Evolutionary conservation across 768 basidiomycete species (phyloP), one percentile per base, ranked within the genome.

Genomic region (Lactifluus echinatus): DNA sequence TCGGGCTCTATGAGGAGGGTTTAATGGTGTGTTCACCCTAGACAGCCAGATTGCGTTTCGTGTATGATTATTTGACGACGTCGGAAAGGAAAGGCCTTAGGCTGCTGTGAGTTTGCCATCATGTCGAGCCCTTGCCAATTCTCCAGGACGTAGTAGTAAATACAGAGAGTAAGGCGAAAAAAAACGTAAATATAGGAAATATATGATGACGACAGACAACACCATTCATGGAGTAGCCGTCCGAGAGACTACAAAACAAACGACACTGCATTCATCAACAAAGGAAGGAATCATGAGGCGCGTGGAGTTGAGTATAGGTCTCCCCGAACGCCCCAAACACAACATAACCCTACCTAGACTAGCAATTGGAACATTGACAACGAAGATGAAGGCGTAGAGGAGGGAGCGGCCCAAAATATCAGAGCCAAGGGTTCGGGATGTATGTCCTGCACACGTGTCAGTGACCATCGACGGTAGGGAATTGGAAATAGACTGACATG

Each of bases 1-100:
- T 75, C 4, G 85, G 84, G 1, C 66, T 87, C 50, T 87, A 87
- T 61, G 74, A 78, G 42, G 70, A 72, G 21, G 85, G 83, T 1
- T 59, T 81, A 43, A 66, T 86, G 47, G 71, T 77, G 3, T 85
- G 85, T 62, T 64, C 53, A 54, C 74, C 74, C 19, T 67, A 56
- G 60, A 19, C 19, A 37, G 14, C 36, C 17, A 28, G 2, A 28
- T 33, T 4, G 19, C 17, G n/a, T 21, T 28, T 50, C n/a, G n/a
- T n/a, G 21, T 48, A 60, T 15, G 19, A 43, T 36, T 23, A 36
- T 24, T 15, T 17, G 14, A 12, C 10, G n/a, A 3, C 37, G 26
- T 34, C n/a, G n/a, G 17, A 11, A 23, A 40, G 36, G 46, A 44
- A 40, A 47, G 40, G 36, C 14, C 1, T n/a, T 23, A 34, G 19